Percentiles rank a stretch among this genome's conserved stretches.
phyloP scores from a whole-genome alignment of 768 basidiomycete species.

The Lentinus brumalis region DNA sequence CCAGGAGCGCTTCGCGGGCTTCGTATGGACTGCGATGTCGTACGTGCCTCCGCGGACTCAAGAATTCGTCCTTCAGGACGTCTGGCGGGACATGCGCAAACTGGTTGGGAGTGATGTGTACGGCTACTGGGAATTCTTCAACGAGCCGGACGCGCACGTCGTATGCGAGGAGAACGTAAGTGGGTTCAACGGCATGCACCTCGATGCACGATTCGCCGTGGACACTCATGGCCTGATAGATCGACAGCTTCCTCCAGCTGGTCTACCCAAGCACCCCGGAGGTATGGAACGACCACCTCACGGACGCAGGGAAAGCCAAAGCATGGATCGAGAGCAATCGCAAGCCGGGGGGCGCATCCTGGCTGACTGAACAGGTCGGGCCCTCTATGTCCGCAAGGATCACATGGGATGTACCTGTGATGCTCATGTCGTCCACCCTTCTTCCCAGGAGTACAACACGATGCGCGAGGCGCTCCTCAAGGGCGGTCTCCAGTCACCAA shows the following conservation, averaged over 20 bases:
- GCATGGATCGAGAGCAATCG: slow-evolving; percentile 29
- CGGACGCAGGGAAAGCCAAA: slow-evolving; percentile 36
- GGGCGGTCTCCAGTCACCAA: slow-evolving; percentile 36
- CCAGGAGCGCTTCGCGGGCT: slow-evolving; percentile 43
- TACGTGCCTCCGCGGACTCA: slow-evolving; percentile 33
- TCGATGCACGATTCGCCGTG: neutral
- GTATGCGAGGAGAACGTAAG: slow-evolving; percentile 8
- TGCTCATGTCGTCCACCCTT: neutral
- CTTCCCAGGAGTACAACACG: neutral
- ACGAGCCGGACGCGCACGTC: neutral
- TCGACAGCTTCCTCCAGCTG: slow-evolving; percentile 37
- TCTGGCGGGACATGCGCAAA: slow-evolving; percentile 28
- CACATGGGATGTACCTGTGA: neutral
- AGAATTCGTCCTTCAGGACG: slow-evolving; percentile 25
- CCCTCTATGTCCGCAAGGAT: neutral
- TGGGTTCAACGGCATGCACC: neutral
- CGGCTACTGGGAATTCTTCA: slow-evolving; percentile 43
- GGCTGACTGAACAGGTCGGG: slow-evolving; percentile 36
- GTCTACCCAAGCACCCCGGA: slow-evolving; percentile 31
- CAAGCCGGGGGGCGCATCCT: slow-evolving; percentile 28
- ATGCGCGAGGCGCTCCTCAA: slow-evolving; percentile 25
- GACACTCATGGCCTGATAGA: neutral
- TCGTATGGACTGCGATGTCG: slow-evolving; percentile 37
- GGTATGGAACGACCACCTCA: slow-evolving; percentile 37
- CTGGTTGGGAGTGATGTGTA: slow-evolving; percentile 37